Evolutionary conservation across 2,329 filamentous ascomycete genomes (phyloP), one percentile per base, ranked within the genome.

Genomic region (Aspergillus carbonarius): DNA sequence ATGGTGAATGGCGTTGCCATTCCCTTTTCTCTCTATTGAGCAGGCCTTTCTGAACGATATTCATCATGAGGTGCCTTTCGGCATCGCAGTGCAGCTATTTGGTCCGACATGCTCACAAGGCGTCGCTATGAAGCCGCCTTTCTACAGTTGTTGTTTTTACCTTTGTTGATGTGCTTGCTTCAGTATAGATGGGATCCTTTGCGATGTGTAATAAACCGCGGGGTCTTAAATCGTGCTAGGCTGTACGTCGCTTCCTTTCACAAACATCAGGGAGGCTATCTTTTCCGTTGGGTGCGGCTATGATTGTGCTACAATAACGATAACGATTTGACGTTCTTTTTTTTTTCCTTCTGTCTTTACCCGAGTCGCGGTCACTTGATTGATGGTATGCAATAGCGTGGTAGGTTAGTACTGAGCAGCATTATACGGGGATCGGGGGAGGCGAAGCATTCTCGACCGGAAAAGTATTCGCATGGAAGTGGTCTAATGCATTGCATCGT

Each of bases 201-300:
- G 72, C 72, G 72, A 74, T 68, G 72, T 57, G 63, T 60, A 61
- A 73, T 74, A 74, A 74, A 74, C 72, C 72, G 72, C 72, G 66
- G 62, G 57, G 18, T 25, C 23, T 17, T 4, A 35, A 18, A 42
- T n/a, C 55, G 60, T 61, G 53, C 54, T 54, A n/a, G 37, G 30
- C 35, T 37, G 57, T 53, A 60, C 63, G 54, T 46, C 50, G 56
- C 58, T 46, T 56, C 35, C 27, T 30, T 46, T 44, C 52, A 55
- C 54, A 40, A 49, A 42, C 44, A 48, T n/a, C n/a, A 27, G 44
- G 44, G 27, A 27, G 44, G 25, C 27, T 48, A 27, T 30, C 15
- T 25, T 40, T n/a, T 53, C n/a, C 17, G 10, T 42, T 23, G 25
- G 44, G 25, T 17, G 44, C 44, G 44, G 44, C 44, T 54, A 54